A percentile compares a stretch with the other conserved stretches of the same genome.
phyloP scores from a whole-genome alignment of 2,329 filamentous ascomycete species.

The Didymella glomerata region DNA sequence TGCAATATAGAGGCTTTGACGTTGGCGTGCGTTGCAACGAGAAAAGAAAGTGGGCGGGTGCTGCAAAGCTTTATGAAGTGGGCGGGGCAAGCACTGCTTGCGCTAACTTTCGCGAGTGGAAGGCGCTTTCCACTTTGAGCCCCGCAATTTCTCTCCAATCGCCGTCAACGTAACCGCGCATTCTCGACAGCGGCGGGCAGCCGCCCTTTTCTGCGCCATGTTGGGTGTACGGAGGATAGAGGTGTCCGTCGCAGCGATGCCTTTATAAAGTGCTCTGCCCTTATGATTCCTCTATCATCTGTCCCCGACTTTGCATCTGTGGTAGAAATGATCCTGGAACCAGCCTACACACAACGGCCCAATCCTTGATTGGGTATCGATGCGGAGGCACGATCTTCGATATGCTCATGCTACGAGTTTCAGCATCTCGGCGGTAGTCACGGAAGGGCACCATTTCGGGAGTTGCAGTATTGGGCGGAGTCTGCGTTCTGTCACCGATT shows the following conservation, averaged over 20 bases:
- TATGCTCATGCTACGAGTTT: slow-evolving; percentile 6
- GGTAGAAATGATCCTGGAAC: slow-evolving; percentile 2
- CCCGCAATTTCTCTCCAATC: slow-evolving; percentile 22
- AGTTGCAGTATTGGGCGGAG: neutral
- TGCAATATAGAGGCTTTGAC: slow-evolving; percentile 34
- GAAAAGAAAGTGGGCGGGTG: slow-evolving; percentile 19
- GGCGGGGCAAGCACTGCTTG: slow-evolving; percentile 11
- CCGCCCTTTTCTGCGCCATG: slow-evolving; percentile 20
- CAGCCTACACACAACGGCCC: slow-evolving; percentile 15
- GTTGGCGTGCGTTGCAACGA: slow-evolving; percentile 31
- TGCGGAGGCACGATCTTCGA: slow-evolving; percentile 15
- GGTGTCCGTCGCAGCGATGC: slow-evolving; percentile 14
- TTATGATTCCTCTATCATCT: slow-evolving; percentile 1
- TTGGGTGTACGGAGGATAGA: slow-evolving; percentile 10
- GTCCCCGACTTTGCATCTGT: neutral
- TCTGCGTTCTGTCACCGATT: neutral
- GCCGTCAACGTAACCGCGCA: slow-evolving; percentile 11
- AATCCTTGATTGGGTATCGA: slow-evolving; percentile 21
- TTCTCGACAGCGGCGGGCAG: slow-evolving; percentile 10
- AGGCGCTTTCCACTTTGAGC: slow-evolving; percentile 20
- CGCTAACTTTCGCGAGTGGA: slow-evolving; percentile 15
- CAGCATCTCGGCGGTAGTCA: neutral
- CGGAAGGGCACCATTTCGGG: slow-evolving; percentile 4
- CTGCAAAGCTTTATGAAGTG: slow-evolving; percentile 20
- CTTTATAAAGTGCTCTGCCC: neutral